Evolutionary conservation across 805 yeast genomes (phyloP).

Genomic region (Metschnikowia baotianmanensis): DNA sequence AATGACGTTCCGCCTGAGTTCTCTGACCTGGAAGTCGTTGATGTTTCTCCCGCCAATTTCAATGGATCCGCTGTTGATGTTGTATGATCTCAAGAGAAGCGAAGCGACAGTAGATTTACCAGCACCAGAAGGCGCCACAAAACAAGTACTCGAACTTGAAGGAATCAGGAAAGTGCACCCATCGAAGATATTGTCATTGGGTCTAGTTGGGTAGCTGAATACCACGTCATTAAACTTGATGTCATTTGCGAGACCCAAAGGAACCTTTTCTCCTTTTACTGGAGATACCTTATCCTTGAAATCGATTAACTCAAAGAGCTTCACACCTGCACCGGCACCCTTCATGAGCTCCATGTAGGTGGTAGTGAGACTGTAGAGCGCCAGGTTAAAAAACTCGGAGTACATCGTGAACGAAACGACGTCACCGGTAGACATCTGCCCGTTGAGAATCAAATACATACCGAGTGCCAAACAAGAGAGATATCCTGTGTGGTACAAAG

Average conservation of each 20-base stretch:
- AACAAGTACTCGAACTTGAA: constrained; percentile 38
- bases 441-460: constrained; percentile 39
- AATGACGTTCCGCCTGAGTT: constrained; percentile 47
- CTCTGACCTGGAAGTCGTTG: constrained; percentile 45
- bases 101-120: constrained; percentile 61
- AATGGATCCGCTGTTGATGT: constrained; percentile 47
- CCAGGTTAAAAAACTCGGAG: constrained; percentile 43
- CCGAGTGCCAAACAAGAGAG: constrained; percentile 43
- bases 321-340: constrained; percentile 47
- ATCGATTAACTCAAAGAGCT: constrained; percentile 42
- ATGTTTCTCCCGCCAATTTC: constrained; percentile 52
- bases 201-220: constrained; percentile 43
- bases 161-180: constrained; percentile 38
- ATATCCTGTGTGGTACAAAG: constrained; percentile 43
- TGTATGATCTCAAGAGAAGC: constrained; percentile 51
- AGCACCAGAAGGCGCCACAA: constrained; percentile 59
- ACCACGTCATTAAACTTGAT: constrained; percentile 39
- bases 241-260: constrained; percentile 24
- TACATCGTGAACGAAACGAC: constrained; percentile 48
- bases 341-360: constrained; percentile 47
- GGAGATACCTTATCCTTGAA: constrained; percentile 36
- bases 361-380: constrained; percentile 44
- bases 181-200: constrained; percentile 34
- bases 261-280: constrained; percentile 31
- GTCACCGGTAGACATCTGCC: constrained; percentile 47